Evolutionary conservation across 1,139 yeast species (phyloP).

Genomic region (Suhomyces yuchorum): DNA sequence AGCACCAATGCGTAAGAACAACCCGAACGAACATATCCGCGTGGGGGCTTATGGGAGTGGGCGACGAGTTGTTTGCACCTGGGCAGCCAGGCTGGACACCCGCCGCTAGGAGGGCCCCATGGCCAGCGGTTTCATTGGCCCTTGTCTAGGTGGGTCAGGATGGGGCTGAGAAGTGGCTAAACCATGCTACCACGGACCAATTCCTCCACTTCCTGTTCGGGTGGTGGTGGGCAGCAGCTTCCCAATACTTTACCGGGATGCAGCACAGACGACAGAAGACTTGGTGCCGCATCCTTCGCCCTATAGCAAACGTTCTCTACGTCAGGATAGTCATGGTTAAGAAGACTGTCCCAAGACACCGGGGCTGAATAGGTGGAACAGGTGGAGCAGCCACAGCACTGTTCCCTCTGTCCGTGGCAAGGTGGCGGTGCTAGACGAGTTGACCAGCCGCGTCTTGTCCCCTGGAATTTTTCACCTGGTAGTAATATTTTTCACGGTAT

Average conservation of each 20-base stretch:
- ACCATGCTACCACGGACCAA: too few relatives aligned
- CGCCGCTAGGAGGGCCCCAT: too few relatives aligned
- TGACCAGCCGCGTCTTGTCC: background rate
- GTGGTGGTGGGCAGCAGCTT: too few relatives aligned
- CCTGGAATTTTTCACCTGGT: background rate
- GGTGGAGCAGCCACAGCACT: too few relatives aligned
- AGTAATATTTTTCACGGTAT: background rate
- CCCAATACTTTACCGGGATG: too few relatives aligned
- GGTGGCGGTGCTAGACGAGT: background rate
- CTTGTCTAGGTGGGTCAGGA: too few relatives aligned
- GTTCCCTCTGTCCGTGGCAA: too few relatives aligned
- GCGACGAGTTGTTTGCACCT: background rate
- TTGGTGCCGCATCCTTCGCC: background rate
- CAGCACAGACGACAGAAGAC: background rate
- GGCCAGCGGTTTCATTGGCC: background rate
- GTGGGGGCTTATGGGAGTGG: background rate
- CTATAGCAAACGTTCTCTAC: background rate
- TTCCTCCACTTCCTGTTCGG: too few relatives aligned
- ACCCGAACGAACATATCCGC: background rate
- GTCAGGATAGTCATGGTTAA: background rate
- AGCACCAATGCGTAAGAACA: slow-evolving; percentile 1
- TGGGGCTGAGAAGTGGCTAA: background rate
- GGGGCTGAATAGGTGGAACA: background rate
- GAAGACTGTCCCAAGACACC: background rate
- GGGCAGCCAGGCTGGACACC: too few relatives aligned